phyloP scores from a whole-genome alignment of 1,139 yeast species.

The Taphrina communis region DNA sequence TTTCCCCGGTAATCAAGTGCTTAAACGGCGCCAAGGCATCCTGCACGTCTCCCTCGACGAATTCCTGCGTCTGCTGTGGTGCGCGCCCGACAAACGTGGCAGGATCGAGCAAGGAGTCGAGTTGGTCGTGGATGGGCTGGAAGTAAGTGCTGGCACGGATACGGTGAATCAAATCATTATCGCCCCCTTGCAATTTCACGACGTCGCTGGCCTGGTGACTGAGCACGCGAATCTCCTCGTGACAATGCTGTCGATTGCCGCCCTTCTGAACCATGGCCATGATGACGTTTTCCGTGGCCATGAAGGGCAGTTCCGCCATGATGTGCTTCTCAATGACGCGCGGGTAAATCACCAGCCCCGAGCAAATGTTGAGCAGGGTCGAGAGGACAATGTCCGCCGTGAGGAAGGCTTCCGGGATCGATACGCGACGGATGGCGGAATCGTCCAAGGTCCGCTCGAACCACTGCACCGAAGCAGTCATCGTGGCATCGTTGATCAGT shows the following conservation, averaged over 20 bases:
- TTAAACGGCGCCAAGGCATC: slow-evolving; percentile 77
- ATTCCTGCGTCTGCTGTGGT: slow-evolving; percentile 95
- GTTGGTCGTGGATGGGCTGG: slow-evolving; percentile 83
- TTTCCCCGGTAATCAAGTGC: slow-evolving; percentile 64
- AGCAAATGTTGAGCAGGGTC: slow-evolving; percentile 86
- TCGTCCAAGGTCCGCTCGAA: slow-evolving; percentile 98
- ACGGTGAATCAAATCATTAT: slow-evolving; percentile 92
- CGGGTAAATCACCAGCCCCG: slow-evolving; percentile 96
- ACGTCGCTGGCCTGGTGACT: slow-evolving; percentile 98
- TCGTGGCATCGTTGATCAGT: slow-evolving; percentile 87
- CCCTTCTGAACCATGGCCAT: slow-evolving; percentile 99
- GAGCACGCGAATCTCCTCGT: slow-evolving; percentile 94
- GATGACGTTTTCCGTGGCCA: slow-evolving; percentile 98
- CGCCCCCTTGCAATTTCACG: slow-evolving; percentile 98
- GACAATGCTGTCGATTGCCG: slow-evolving; percentile 92
- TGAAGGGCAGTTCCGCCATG: slow-evolving; percentile 91
- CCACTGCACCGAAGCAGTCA: slow-evolving; percentile 98
- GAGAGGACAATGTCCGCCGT: slow-evolving; percentile 93
- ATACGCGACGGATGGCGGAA: slow-evolving; percentile 96
- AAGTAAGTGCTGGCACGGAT: slow-evolving; percentile 79
- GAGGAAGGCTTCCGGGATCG: slow-evolving; percentile 93
- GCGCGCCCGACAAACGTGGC: slow-evolving; percentile 97
- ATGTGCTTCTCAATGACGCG: slow-evolving; percentile 98
- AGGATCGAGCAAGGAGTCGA: slow-evolving; percentile 84
- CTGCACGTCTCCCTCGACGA: slow-evolving; percentile 81